A percentile compares a stretch with the other conserved stretches of the same genome.
Conservation (phyloP, 1,139 yeast species). For the Zygotorulaspora mrakii region DNA sequence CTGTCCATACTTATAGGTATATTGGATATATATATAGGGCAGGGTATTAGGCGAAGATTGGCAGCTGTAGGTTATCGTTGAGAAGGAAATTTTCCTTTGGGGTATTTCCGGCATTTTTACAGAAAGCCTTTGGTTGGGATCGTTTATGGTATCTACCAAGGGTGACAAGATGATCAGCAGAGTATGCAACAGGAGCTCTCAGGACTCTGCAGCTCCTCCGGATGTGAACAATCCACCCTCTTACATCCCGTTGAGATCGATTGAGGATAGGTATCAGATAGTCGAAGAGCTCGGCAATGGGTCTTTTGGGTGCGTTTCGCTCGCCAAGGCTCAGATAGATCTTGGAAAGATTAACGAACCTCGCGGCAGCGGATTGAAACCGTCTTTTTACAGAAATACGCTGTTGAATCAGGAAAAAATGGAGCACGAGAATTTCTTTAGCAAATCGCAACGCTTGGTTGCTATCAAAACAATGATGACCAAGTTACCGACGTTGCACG, state of each 20-base stretch:
- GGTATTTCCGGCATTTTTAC: too few relatives aligned
- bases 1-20: background rate
- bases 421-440: constrained; percentile 32
- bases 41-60: too few relatives aligned
- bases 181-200: constrained; percentile 10
- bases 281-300: constrained; percentile 66
- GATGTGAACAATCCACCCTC: constrained; percentile 40
- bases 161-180: constrained; percentile 15
- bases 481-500: constrained; percentile 46
- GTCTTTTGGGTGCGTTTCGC: constrained; percentile 68
- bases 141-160: too few relatives aligned
- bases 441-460: constrained; percentile 48
- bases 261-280: constrained; percentile 46
- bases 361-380: constrained; percentile 7
- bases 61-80: too few relatives aligned
- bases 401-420: constrained; percentile 44
- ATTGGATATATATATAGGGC: too few relatives aligned
- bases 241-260: constrained; percentile 44
- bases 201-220: constrained; percentile 30
- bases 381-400: constrained; percentile 14
- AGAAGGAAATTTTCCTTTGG: too few relatives aligned
- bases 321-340: constrained; percentile 49
- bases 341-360: constrained; percentile 17
- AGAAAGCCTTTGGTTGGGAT: too few relatives aligned
- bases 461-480: constrained; percentile 82